phyloP scores from a whole-genome alignment of 177 flowering plant genomes.

The Vitis hybrid region DNA sequence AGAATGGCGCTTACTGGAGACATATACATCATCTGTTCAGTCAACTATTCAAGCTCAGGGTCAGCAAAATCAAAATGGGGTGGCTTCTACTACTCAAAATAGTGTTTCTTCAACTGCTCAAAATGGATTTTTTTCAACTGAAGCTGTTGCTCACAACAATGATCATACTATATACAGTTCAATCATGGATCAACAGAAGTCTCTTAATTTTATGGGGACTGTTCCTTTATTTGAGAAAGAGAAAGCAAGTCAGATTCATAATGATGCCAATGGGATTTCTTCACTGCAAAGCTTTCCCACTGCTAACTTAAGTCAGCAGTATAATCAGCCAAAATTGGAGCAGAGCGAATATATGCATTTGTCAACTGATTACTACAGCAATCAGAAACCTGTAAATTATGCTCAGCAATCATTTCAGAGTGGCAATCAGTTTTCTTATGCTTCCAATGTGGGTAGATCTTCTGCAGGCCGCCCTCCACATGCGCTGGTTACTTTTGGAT shows the following conservation, averaged over 20 bases:
- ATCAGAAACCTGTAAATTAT: conserved; percentile 35
- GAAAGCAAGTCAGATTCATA: conserved; percentile 28
- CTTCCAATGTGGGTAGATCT: conserved; percentile 57
- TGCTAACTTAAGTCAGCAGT: conserved; percentile 36
- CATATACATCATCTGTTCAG: conserved; percentile 40
- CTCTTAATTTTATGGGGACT: conserved; percentile 30
- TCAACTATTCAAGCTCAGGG: conserved; percentile 25
- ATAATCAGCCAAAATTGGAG: conserved; percentile 32
- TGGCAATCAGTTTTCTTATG: conserved; percentile 39
- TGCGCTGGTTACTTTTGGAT: conserved; percentile 92
- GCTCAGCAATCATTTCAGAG: conserved; percentile 47
- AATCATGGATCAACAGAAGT: conserved; percentile 25
- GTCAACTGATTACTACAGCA: conserved; percentile 43
- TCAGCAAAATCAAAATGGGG: conserved; percentile 38
- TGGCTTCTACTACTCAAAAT: conserved; percentile 15
- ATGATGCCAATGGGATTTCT: conserved; percentile 25
- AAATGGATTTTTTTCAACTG: conserved; percentile 29
- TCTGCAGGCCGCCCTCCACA: conserved; percentile 96
- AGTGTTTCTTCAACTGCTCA: conserved; percentile 6
- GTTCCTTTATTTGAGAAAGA: conserved; percentile 27
- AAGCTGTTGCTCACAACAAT: conserved; percentile 20
- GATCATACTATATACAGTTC: conserved; percentile 18
- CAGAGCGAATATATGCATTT: conserved; percentile 39
- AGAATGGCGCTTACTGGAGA: conserved; percentile 69
- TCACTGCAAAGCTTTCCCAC: conserved; percentile 38